Percentiles rank a stretch among this genome's conserved stretches.
Evolutionary conservation across 2,329 filamentous ascomycete genomes (phyloP).

Genomic region (Incumbomyces delicatus): DNA sequence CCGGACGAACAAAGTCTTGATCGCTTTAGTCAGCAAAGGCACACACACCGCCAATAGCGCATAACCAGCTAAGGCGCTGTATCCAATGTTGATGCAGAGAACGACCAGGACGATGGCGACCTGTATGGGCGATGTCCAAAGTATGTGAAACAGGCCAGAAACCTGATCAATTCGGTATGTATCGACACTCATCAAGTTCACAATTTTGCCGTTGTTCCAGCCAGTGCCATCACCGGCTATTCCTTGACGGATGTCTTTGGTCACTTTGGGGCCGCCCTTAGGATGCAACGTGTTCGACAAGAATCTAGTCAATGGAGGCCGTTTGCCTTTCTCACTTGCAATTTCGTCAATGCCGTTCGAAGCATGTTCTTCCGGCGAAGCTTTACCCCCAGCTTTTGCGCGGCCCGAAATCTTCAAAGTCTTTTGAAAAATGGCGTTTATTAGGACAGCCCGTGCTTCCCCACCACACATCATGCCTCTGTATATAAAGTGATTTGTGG

Average conservation of each 20-base stretch:
- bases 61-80: conserved; percentile 83
- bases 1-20: conserved; percentile 64
- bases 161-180: conserved; percentile 88
- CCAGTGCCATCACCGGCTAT: conserved; percentile 62
- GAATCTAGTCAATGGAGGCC: conserved; percentile 13
- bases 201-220: conserved; percentile 86
- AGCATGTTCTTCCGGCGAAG: conserved; percentile 34
- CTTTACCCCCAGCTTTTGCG: conserved; percentile 70
- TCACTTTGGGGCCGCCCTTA: conserved; percentile 26
- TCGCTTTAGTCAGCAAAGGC: conserved; percentile 65
- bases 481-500: conserved; percentile 86
- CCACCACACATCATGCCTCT: conserved; percentile 86
- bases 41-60: conserved; percentile 69
- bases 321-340: conserved; percentile 30
- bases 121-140: conserved; percentile 76
- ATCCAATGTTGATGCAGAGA: conserved; percentile 76
- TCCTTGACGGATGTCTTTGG: conserved; percentile 35
- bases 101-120: conserved; percentile 70
- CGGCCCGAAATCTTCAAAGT: conserved; percentile 79
- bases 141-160: conserved; percentile 77
- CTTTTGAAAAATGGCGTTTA: conserved; percentile 84
- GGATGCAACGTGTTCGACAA: conserved; percentile 33
- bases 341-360: conserved; percentile 39
- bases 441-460: conserved; percentile 68
- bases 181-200: conserved; percentile 91